These are phyloP conservation scores for Albizia julibrissin DNA, from an alignment of 306 rosid species.

Conservation along the genomic window DNA sequence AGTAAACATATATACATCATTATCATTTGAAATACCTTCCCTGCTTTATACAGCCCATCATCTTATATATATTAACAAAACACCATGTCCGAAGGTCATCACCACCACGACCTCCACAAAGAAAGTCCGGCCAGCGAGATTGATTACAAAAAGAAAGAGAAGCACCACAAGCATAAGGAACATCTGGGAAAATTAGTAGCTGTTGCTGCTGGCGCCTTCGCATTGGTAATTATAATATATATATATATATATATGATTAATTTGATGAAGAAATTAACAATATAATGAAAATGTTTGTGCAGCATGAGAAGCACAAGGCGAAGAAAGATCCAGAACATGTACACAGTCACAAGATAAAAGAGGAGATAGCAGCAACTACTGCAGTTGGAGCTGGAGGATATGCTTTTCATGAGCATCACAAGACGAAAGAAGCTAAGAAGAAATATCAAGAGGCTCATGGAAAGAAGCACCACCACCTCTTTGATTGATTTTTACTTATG, in stretches of 20 bases:
- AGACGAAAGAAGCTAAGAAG: slow-evolving; percentile 57
- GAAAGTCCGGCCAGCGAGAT: not conserved
- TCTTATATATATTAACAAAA: not conserved
- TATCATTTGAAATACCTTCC: not conserved
- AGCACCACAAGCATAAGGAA: slow-evolving; percentile 1
- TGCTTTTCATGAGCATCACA: slow-evolving; percentile 76
- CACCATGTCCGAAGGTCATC: not conserved
- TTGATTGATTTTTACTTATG: slow-evolving; percentile 12
- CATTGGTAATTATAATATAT: not conserved
- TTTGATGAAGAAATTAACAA: not conserved
- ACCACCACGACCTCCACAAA: not conserved
- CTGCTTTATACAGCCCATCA: not conserved
- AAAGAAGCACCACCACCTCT: slow-evolving; percentile 67
- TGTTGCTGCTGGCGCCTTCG: not conserved
- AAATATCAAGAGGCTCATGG: slow-evolving; percentile 62
- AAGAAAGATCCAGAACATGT: slow-evolving; percentile 65
- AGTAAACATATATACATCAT: not conserved
- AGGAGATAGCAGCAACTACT: slow-evolving; percentile 66
- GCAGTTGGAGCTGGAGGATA: slow-evolving; percentile 72
- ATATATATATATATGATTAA: not conserved
- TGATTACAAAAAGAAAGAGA: not conserved
- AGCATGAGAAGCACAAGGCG: slow-evolving; percentile 72
- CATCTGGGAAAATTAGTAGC: not conserved
- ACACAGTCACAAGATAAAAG: slow-evolving; percentile 72
- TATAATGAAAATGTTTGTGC: not conserved